phyloP scores from a whole-genome alignment of 106 monocot species.

The Allium cepa region DNA sequence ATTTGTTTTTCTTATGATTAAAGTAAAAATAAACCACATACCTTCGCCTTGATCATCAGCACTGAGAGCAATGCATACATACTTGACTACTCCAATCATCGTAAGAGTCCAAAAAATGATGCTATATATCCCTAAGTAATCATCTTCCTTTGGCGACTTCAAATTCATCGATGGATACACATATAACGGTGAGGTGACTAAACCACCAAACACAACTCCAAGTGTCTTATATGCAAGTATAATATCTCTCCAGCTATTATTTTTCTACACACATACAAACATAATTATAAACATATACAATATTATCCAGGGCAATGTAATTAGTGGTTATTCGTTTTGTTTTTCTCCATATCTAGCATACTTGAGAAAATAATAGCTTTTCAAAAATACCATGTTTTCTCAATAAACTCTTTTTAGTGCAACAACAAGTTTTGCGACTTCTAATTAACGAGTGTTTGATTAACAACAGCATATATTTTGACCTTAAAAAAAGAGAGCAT shows the following conservation, averaged over 20 bases:
- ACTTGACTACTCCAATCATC: slow-evolving; percentile 75
- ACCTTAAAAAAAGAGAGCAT: too few relatives aligned
- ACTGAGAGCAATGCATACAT: slow-evolving; percentile 66
- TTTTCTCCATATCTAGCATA: too few relatives aligned
- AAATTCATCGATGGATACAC: slow-evolving; percentile 88
- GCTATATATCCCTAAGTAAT: slow-evolving; percentile 73
- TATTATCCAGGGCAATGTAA: too few relatives aligned
- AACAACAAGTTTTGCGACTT: too few relatives aligned
- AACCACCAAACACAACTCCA: slow-evolving; percentile 72
- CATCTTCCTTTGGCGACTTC: slow-evolving; percentile 42
- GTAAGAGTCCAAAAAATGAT: slow-evolving; percentile 87
- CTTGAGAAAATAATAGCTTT: too few relatives aligned
- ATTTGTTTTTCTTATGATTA: too few relatives aligned
- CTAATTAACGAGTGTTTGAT: too few relatives aligned
- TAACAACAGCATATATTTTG: too few relatives aligned
- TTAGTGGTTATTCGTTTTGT: too few relatives aligned
- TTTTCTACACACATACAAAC: slow-evolving; percentile 12
- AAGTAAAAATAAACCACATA: slow-evolving; percentile 2
- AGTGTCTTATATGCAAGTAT: slow-evolving; percentile 65
- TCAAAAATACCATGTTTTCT: too few relatives aligned
- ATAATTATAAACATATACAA: not conserved
- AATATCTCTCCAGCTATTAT: slow-evolving; percentile 26
- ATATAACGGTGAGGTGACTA: slow-evolving; percentile 75
- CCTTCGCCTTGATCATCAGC: slow-evolving; percentile 83
- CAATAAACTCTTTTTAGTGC: too few relatives aligned